phyloP scores from a whole-genome alignment of 352 stramenopile species.

The Phytophthora sojae region DNA sequence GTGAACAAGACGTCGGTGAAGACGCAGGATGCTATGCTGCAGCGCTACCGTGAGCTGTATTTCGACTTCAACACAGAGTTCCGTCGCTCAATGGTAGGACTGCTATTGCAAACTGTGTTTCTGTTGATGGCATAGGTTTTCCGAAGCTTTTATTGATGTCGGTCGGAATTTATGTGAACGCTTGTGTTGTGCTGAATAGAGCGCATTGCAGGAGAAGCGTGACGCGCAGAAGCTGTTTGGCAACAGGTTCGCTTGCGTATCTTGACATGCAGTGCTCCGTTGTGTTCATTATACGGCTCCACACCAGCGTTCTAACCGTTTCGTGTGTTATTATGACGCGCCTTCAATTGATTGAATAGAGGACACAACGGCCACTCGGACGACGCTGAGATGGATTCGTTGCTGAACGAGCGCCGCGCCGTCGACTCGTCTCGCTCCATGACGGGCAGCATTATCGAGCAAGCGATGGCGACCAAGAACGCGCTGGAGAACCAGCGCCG shows the following conservation, averaged over 20 bases:
- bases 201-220: slow-evolving; percentile 80
- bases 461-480: slow-evolving; percentile 88
- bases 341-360: slow-evolving; percentile 30
- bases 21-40: slow-evolving; percentile 89
- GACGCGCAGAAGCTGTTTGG: slow-evolving; percentile 86
- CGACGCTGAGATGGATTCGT: slow-evolving; percentile 77
- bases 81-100: slow-evolving; percentile 81
- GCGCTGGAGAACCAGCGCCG: slow-evolving; percentile 92
- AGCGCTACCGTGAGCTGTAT: slow-evolving; percentile 96
- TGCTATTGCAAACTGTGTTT: neutral
- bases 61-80: slow-evolving; percentile 97
- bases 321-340: neutral
- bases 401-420: slow-evolving; percentile 81
- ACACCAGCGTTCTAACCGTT: neutral
- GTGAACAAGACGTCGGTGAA: slow-evolving; percentile 78
- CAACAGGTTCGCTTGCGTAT: slow-evolving; percentile 52
- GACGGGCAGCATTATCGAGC: slow-evolving; percentile 86
- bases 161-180: neutral
- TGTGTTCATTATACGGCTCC: neutral
- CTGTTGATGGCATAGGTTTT: neutral
- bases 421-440: slow-evolving; percentile 86
- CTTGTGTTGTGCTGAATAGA: slow-evolving; percentile 45
- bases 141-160: neutral
- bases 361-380: slow-evolving; percentile 53
- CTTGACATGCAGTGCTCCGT: neutral